These are phyloP conservation scores for Magnusiomyces suaveolens DNA, from an alignment of 1,139 yeast species.

Conservation along the genomic window DNA sequence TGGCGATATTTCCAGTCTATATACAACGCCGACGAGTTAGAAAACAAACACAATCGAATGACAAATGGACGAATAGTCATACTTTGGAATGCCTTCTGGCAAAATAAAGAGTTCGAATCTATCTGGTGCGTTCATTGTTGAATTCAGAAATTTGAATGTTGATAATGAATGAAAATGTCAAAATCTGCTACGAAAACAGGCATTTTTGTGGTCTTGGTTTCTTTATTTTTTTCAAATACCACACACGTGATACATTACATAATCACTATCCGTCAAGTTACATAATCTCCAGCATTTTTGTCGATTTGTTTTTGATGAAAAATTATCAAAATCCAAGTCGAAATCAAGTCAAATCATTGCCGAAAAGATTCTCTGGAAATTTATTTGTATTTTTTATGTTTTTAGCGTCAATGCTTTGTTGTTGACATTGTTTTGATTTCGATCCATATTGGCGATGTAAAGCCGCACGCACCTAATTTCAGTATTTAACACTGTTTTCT, in stretches of 20 bases:
- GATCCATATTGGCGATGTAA: no score
- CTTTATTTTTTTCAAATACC: background rate
- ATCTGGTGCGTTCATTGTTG: slow-evolving; percentile 91
- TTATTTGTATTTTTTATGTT: no score
- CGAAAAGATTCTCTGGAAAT: no score
- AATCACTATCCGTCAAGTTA: background rate
- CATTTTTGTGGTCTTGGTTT: background rate
- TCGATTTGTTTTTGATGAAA: background rate
- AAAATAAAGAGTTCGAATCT: slow-evolving; percentile 90
- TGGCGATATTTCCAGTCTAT: slow-evolving; percentile 70
- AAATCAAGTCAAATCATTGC: no score
- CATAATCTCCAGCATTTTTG: background rate
- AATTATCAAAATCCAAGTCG: background rate
- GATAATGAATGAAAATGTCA: background rate
- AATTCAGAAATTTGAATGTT: background rate
- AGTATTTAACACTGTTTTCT: no score
- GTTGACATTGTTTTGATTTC: no score
- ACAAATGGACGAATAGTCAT: slow-evolving; percentile 15
- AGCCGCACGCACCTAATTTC: no score
- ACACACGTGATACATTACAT: no score
- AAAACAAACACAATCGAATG: no score
- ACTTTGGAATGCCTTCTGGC: slow-evolving; percentile 88
- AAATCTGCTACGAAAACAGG: background rate
- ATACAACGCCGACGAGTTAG: no score
- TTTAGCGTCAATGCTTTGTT: no score